These are phyloP conservation scores for Pythium monospermum DNA, from an alignment of 352 stramenopile species.

Conservation along the genomic window DNA sequence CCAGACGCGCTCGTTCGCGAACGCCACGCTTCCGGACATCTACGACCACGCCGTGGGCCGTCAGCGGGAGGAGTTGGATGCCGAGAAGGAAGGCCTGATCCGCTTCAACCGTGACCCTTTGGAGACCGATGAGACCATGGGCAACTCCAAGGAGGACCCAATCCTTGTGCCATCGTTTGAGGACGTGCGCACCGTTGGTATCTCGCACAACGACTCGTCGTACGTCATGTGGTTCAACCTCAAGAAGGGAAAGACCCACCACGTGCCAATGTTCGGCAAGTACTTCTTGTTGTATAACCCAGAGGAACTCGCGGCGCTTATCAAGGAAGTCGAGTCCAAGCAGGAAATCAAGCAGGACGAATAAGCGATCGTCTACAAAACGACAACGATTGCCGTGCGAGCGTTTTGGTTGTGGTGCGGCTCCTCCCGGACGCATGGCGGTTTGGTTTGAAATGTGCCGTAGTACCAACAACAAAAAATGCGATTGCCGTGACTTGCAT, in stretches of 20 bases:
- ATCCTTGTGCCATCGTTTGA: constrained; percentile 85
- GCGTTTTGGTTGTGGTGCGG: no score
- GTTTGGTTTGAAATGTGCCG: no score
- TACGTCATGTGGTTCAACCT: constrained; percentile 89
- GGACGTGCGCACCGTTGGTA: constrained; percentile 59
- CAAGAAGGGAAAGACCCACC: constrained; percentile 83
- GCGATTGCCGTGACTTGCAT: no score
- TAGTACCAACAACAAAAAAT: no score
- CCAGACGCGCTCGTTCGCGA: constrained; percentile 51
- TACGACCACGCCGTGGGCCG: constrained; percentile 77
- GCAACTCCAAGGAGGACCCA: constrained; percentile 87
- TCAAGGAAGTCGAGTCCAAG: constrained; percentile 84
- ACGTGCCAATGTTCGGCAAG: constrained; percentile 84
- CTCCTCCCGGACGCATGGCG: no score
- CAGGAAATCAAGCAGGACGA: constrained; percentile 33
- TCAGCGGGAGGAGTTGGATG: constrained; percentile 71
- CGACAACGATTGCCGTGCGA: no score
- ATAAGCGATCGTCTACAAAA: no score
- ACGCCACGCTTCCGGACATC: constrained; percentile 63
- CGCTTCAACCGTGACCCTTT: constrained; percentile 84
- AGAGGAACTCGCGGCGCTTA: constrained; percentile 71
- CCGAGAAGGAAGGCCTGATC: constrained; percentile 55
- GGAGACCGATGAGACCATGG: constrained; percentile 80
- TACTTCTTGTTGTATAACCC: constrained; percentile 90
- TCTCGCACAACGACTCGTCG: constrained; percentile 87